These are phyloP conservation scores for Ustilago bromivora DNA, from an alignment of 1,284 basidiomycete genomes.

Conservation along the genomic window DNA sequence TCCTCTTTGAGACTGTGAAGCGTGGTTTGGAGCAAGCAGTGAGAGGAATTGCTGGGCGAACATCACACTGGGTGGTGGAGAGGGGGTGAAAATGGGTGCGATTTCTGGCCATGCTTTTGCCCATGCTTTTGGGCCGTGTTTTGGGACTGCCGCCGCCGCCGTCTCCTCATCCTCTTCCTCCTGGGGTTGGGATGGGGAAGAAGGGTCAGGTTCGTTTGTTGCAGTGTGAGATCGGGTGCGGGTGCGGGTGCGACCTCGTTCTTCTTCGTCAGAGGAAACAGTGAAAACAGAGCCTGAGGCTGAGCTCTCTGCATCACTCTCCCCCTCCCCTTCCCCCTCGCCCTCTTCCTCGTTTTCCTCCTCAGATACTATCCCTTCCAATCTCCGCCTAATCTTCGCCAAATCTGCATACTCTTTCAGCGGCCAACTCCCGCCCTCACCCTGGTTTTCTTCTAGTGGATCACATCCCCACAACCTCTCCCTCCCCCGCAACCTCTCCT, in stretches of 20 bases:
- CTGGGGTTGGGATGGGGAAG: not conserved
- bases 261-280: not conserved
- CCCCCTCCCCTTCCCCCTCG: not conserved
- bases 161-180: not conserved
- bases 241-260: slow-evolving; percentile 10
- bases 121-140: slow-evolving; percentile 27
- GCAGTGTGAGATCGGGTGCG: not conserved
- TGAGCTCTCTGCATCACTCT: not conserved
- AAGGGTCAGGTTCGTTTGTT: not conserved
- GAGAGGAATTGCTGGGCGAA: slow-evolving; percentile 17
- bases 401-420: slow-evolving; percentile 15
- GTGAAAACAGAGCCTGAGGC: slow-evolving; percentile 15
- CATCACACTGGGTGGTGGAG: not conserved
- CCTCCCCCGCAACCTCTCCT: slow-evolving; percentile 10
- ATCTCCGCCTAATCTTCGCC: not conserved
- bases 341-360: not conserved
- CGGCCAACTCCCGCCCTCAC: slow-evolving; percentile 5
- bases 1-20: not conserved
- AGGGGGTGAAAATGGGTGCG: not conserved
- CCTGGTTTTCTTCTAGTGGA: not conserved
- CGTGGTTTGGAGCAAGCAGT: slow-evolving; percentile 9
- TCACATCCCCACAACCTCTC: slow-evolving; percentile 24
- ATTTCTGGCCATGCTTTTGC: slow-evolving; percentile 21
- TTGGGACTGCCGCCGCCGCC: not conserved
- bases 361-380: not conserved